Base-by-base conservation (phyloP, 768 basidiomycete species). In the Auriscalpium microsporum region DNA sequence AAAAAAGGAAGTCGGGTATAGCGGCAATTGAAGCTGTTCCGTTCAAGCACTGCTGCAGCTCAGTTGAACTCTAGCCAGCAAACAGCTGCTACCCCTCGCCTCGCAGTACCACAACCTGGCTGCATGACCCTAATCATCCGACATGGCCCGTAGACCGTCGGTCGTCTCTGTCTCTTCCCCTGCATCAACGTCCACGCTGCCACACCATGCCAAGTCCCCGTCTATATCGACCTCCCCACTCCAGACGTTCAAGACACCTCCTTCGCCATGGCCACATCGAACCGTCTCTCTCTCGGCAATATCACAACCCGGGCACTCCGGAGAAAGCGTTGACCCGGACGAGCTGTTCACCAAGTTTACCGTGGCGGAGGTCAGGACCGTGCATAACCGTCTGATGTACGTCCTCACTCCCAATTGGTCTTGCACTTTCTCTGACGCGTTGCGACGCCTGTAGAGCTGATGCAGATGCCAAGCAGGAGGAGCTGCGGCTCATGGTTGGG, bases 401-500 rank as follows among this genome's bases (percentile, higher is more conserved):
- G 64, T 63, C 19, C 44, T 52, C 35, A 28, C 7, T 28, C 28
- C 28, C 28, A 5, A 28, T 28, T 28, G 28, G 28, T 4, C 28
- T 5, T 28, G 28, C 28, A 28, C 28, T 28, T 28, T 28, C 28
- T 28, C 28, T 28, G 58, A 54, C 36, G 51, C 59, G 51, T 28
- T 55, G 50, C 55, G 28, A 48, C 45, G 28, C 52, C 54, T 40
- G 38, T 44, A 91, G 90, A 67, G 72, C 78, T 14, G 90, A 92
- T 72, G 90, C 90, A 0, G 87, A 91, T 65, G 84, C 82, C 45
- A 92, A 93, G 68, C 87, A 90, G 63, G 87, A 92, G 67, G 90
- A 93, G 64, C 77, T 93, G 45, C 79, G 90, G 63, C 75, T 88
- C 46, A 93, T 92, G 90, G 90, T 93, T 71, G 90, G 90, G 90